Conservation (phyloP, 2,329 filamentous ascomycete genomes). For the Nemania sp. region DNA sequence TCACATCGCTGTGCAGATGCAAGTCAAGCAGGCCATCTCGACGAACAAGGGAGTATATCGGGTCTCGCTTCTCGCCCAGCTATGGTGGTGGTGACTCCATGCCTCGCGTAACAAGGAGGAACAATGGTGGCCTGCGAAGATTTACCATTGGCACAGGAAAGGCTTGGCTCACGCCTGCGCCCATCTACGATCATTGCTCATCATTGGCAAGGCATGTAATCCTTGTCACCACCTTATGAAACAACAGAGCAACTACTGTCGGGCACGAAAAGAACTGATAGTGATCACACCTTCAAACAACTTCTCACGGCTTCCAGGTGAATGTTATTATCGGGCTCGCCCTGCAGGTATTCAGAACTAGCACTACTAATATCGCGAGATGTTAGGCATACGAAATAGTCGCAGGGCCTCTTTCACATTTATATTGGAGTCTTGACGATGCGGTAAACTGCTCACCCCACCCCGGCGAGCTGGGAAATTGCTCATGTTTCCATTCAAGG, state of each 20-base stretch:
- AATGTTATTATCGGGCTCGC: background rate
- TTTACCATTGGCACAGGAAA: conserved; percentile 45
- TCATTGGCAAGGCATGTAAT: conserved; percentile 40
- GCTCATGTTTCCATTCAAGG: background rate
- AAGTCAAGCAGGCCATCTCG: conserved; percentile 42
- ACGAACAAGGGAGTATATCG: conserved; percentile 23
- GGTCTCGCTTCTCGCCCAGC: conserved; percentile 23
- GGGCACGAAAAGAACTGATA: conserved; percentile 6
- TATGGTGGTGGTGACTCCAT: conserved; percentile 32
- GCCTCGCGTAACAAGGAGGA: conserved; percentile 18
- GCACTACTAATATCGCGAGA: background rate
- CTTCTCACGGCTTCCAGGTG: background rate
- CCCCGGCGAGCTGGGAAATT: conserved; percentile 1
- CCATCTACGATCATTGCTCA: conserved; percentile 42
- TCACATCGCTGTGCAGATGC: conserved; percentile 41
- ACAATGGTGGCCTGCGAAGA: conserved; percentile 41
- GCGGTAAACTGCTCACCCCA: background rate
- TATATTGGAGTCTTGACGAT: background rate
- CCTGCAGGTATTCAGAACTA: background rate
- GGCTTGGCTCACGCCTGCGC: conserved; percentile 36
- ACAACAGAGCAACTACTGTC: conserved; percentile 39
- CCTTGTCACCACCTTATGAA: conserved; percentile 42
- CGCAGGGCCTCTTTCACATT: background rate
- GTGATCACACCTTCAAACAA: conserved; percentile 7
- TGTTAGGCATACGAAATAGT: background rate